Base-by-base conservation (phyloP, 164 flowering plant species). In the Sextonia rubra region DNA sequence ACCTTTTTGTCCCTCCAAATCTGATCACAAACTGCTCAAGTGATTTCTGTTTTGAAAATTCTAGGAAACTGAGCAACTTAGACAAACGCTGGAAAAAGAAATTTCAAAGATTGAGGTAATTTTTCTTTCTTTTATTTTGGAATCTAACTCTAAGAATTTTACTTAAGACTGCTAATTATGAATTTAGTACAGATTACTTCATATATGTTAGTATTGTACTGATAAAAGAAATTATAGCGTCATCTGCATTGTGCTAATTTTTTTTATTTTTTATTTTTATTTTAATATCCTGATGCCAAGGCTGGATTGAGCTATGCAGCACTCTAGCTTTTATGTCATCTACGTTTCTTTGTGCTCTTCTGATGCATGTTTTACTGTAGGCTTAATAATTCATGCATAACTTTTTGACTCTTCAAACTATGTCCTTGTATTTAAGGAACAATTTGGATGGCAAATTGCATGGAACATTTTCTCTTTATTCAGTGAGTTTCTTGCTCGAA, bases 1-100 rank as follows among this genome's bases (percentile, higher is more conserved):
- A 52, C n/a, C 58, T 52, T 17, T 52, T 52, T 14, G 17, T 52
- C n/a, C 58, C 58, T 52, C 22, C 25, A 7, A 24, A 12, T 64
- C 9, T 64, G 12, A 26, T 29, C 27, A 64, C 67, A 15, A 64
- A 64, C 67, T 64, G 37, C 64, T 69, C 12, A 66, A 18, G 12
- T 22, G 8, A 11, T 6, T 25, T 37, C 22, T 23, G 0, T 49
- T 27, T 69, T 44, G n/a, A 29, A 60, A 60, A 32, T 69, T 69
- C 60, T 63, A 88, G 92, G 90, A 86, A 70, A 83, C 86, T 22
- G 84, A 84, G 78, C 77, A 78, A 70, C 87, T 89, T 58, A 82
- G 80, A 78, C 68, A 72, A 37, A 74, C 81, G n/a, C 48, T 89
- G 75, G 66, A 74, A 62, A 82, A 73, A 74, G 84, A 85, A 77